Conservation (phyloP, 2,329 filamentous ascomycete species). For the Pseudonectria foliicola region DNA sequence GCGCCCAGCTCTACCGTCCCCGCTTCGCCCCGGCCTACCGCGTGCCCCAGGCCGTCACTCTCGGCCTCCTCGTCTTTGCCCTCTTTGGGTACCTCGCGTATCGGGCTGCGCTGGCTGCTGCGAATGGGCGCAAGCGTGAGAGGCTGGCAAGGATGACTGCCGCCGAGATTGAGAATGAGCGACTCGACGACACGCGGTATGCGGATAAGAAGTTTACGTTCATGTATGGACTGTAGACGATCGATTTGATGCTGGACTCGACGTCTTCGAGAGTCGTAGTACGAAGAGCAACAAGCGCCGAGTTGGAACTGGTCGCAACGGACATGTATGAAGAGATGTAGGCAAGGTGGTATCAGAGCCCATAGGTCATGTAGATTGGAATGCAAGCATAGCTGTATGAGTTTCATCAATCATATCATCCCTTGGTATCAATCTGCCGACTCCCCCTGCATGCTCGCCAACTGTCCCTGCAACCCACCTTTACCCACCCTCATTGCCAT, state of each 20-base stretch:
- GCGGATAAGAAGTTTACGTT: slow-evolving; percentile 23
- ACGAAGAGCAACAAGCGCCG: too few relatives aligned
- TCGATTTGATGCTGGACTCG: too few relatives aligned
- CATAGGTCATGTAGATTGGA: too few relatives aligned
- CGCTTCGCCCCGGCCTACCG: slow-evolving; percentile 15
- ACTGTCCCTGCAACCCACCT: slow-evolving; percentile 56
- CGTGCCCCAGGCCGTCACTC: slow-evolving; percentile 20
- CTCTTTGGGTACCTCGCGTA: slow-evolving; percentile 17
- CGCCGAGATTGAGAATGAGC: slow-evolving; percentile 19
- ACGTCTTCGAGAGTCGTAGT: too few relatives aligned
- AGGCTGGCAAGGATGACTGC: slow-evolving; percentile 13
- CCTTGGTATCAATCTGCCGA: slow-evolving; percentile 14
- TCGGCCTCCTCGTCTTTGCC: slow-evolving; percentile 16
- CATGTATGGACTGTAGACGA: slow-evolving; percentile 19
- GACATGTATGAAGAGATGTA: too few relatives aligned
- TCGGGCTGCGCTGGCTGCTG: slow-evolving; percentile 13
- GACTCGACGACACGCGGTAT: slow-evolving; percentile 17
- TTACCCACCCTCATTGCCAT: slow-evolving; percentile 63
- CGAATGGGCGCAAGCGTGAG: slow-evolving; percentile 14
- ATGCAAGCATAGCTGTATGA: too few relatives aligned
- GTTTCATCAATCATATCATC: too few relatives aligned
- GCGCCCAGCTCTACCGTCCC: slow-evolving; percentile 19
- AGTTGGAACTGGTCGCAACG: too few relatives aligned
- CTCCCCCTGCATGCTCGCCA: slow-evolving; percentile 30
- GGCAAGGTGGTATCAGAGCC: too few relatives aligned